Percentiles rank a stretch among this genome's conserved stretches.
These are phyloP conservation scores for Clonostachys byssicola DNA, from an alignment of 2,329 filamentous ascomycete species.

Conservation along the genomic window DNA sequence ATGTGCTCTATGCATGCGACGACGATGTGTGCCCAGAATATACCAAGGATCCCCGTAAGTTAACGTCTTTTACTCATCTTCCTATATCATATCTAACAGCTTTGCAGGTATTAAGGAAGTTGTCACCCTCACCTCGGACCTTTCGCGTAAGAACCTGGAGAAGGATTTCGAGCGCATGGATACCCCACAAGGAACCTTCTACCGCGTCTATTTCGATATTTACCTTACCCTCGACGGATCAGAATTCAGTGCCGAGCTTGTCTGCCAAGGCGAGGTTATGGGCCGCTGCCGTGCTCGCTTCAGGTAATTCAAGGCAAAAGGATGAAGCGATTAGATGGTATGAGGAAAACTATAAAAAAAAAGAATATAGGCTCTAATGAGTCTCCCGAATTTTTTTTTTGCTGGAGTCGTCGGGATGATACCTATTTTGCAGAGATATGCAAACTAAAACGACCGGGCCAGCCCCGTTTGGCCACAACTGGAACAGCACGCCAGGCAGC, in stretches of 20 bases:
- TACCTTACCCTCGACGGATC: constrained; percentile 95
- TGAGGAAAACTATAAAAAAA: too few species aligned
- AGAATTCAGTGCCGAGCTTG: constrained; percentile 95
- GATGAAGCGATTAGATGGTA: too few species aligned
- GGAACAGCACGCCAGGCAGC: too few species aligned
- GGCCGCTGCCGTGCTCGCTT: constrained; percentile 92
- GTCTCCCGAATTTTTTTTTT: too few species aligned
- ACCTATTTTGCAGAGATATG: too few species aligned
- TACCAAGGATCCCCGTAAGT: constrained; percentile 98
- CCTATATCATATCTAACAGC: constrained; percentile 14
- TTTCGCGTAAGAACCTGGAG: constrained; percentile 96
- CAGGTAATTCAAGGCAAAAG: constrained; percentile 34
- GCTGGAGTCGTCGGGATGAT: too few species aligned
- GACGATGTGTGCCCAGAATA: constrained; percentile 98
- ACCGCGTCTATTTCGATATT: constrained; percentile 75
- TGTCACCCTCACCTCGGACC: constrained; percentile 92
- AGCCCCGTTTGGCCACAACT: too few species aligned
- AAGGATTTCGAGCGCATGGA: constrained; percentile 99
- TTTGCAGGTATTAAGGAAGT: constrained; percentile 92
- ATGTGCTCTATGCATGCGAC: constrained; percentile 95
- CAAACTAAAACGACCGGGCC: too few species aligned
- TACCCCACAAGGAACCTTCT: constrained; percentile 94
- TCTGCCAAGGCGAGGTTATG: constrained; percentile 99
- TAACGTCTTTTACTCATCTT: neutral
- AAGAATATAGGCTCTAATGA: too few species aligned